Conservation (phyloP, 2,329 filamentous ascomycete genomes). For the Mollisiaceae sp. region DNA sequence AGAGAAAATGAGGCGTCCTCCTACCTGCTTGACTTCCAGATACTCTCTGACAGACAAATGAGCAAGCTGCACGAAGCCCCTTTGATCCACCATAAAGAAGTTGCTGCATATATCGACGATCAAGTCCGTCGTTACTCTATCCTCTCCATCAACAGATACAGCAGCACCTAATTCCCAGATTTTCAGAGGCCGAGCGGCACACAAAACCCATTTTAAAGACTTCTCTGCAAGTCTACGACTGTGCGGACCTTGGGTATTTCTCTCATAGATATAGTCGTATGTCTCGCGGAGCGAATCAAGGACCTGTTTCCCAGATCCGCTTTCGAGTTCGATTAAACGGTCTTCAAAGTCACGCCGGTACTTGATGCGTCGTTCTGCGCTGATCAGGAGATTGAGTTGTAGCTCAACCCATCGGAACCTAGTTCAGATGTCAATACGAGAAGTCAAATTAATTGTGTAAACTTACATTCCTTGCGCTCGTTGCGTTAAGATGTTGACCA, state of each 20-base stretch:
- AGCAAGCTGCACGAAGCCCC: slow-evolving; percentile 24
- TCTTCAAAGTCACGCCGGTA: slow-evolving; percentile 22
- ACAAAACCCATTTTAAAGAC: slow-evolving; percentile 24
- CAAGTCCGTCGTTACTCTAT: slow-evolving; percentile 20
- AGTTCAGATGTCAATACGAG: no score
- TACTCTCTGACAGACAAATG: slow-evolving; percentile 28
- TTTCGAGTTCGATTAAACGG: slow-evolving; percentile 18
- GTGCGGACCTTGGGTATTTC: slow-evolving; percentile 24
- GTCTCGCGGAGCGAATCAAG: slow-evolving; percentile 25
- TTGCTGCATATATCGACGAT: slow-evolving; percentile 23
- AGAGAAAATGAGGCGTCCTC: not conserved
- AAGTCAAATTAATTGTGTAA: no score
- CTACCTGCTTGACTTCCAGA: slow-evolving; percentile 24
- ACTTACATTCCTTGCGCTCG: slow-evolving; percentile 22
- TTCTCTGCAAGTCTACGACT: slow-evolving; percentile 23
- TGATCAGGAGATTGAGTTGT: slow-evolving; percentile 23
- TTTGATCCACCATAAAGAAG: slow-evolving; percentile 24
- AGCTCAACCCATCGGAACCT: slow-evolving; percentile 25
- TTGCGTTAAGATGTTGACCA: slow-evolving; percentile 18
- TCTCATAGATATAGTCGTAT: slow-evolving; percentile 22
- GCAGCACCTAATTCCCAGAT: slow-evolving; percentile 26
- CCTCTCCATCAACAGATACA: slow-evolving; percentile 20
- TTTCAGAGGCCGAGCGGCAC: slow-evolving; percentile 23
- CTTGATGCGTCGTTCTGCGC: slow-evolving; percentile 24
- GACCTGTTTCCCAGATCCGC: slow-evolving; percentile 22